These are phyloP conservation scores for Rhododendron ovatum DNA, from an alignment of 148 eudicot species.

Conservation along the genomic window DNA sequence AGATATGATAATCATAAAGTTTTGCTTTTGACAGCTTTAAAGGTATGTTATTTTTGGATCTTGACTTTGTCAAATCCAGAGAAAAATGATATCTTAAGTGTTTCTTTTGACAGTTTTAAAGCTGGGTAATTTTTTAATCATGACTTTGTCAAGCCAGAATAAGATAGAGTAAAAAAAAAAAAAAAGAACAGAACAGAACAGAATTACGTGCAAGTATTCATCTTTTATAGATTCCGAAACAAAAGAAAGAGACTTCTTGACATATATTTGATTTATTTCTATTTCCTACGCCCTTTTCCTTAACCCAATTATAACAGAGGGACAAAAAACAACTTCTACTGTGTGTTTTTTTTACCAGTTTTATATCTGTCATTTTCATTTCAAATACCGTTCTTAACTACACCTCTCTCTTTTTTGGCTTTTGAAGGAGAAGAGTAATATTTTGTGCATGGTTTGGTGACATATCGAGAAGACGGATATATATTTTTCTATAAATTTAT, in stretches of 20 bases:
- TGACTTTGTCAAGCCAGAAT: background rate
- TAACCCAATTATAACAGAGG: background rate
- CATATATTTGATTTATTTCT: too few relatives aligned
- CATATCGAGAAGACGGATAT: background rate
- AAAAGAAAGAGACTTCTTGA: background rate
- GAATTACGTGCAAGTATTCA: slow-evolving; percentile 1
- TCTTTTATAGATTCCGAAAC: background rate
- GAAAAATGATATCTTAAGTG: background rate
- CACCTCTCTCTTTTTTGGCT: background rate
- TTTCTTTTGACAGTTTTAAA: background rate
- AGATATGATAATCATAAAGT: background rate
- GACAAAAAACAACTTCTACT: background rate
- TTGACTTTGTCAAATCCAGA: background rate
- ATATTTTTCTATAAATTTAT: too few relatives aligned
- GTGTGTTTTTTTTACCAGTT: background rate
- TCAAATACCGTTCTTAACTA: background rate
- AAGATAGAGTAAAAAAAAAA: background rate
- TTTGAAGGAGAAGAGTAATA: background rate
- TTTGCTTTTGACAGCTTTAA: background rate
- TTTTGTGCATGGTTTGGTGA: background rate
- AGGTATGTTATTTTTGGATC: background rate
- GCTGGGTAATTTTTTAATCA: background rate
- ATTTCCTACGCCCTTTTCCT: background rate
- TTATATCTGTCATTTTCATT: background rate
- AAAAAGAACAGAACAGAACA: background rate